Evolutionary conservation across 192 early-diverging fungal genomes (phyloP), one percentile per base, ranked within the genome.

Genomic region (Blastocladiella britannica): DNA sequence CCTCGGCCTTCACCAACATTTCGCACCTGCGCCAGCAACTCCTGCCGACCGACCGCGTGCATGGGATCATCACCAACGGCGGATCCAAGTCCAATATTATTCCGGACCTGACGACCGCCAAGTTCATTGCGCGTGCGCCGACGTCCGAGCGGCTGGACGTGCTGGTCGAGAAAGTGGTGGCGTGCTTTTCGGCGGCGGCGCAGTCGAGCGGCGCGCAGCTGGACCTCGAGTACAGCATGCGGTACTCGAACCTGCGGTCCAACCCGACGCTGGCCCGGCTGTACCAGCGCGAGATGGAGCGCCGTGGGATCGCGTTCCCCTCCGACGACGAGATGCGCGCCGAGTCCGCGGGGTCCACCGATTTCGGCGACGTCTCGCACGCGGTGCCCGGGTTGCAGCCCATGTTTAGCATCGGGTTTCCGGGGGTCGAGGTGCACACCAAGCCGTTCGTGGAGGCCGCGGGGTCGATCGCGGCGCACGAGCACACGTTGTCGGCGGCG

Each of bases 281-380:
- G 22, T 72, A 63, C 55, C 58, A 67, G 52, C 23, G 52, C 7
- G 52, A 65, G 26, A 64, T 68, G 60, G 20, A 54, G 26, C 51
- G 25, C 18, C 28, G 27, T 25, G 66, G 65, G 23, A 65, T 55
- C 28, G 4, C 20, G 15, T 65, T 71, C 54, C 53, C 62, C 6
- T 51, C 27, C 20, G 43, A 55, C 29, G 52, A 61, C 22, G 56
- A 63, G 28, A 26, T n/a, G 30, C 54, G 59, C 20, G 37, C 37
- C 37, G 37, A 47, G 37, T 47, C 37, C 3, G 4, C 64, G 37
- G 85, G 78, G 0, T 73, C 72, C 5, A 82, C 85, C 4, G 85
- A 85, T 64, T 79, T 85, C 68, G 85, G 83, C 28, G 85, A 87
- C 53, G 68, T 85, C 29, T 75, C 76, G n/a, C 73, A 82, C 23